Evolutionary conservation across 2,329 filamentous ascomycete species (phyloP).

Genomic region (Colletotrichum sp.): DNA sequence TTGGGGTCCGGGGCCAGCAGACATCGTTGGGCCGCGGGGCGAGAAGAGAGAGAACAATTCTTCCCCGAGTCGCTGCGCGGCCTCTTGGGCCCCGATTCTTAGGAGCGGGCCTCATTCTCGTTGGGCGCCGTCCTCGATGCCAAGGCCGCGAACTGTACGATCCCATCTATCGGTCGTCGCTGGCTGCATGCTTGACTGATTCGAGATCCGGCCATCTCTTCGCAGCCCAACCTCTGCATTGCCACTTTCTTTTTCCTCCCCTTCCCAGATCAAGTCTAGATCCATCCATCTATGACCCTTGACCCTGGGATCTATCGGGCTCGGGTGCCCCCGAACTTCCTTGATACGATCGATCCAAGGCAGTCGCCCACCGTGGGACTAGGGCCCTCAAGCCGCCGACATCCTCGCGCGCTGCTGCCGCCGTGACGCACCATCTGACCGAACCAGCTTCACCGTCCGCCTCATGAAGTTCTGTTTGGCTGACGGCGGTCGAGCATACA

Average conservation of each 20-base stretch:
- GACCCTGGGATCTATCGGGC: background rate
- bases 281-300: background rate
- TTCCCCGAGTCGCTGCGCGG: background rate
- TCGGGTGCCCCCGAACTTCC: background rate
- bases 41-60: background rate
- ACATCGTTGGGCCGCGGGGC: background rate
- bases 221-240: background rate
- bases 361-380: background rate
- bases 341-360: slow-evolving; percentile 10
- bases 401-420: background rate
- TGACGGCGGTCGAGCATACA: background rate
- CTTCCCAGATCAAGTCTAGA: background rate
- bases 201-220: background rate
- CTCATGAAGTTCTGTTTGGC: background rate
- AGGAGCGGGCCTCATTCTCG: background rate
- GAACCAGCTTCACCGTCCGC: slow-evolving; percentile 26
- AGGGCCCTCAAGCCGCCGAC: background rate
- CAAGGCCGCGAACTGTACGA: background rate
- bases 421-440: background rate
- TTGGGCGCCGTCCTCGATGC: slow-evolving; percentile 3
- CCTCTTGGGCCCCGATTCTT: background rate
- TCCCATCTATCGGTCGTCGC: background rate
- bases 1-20: background rate
- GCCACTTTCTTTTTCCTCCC: background rate
- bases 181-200: background rate